Percentiles rank a stretch among this genome's conserved stretches.
phyloP scores from a whole-genome alignment of 2,329 filamentous ascomycete species.

The Cladosporium sp. region DNA sequence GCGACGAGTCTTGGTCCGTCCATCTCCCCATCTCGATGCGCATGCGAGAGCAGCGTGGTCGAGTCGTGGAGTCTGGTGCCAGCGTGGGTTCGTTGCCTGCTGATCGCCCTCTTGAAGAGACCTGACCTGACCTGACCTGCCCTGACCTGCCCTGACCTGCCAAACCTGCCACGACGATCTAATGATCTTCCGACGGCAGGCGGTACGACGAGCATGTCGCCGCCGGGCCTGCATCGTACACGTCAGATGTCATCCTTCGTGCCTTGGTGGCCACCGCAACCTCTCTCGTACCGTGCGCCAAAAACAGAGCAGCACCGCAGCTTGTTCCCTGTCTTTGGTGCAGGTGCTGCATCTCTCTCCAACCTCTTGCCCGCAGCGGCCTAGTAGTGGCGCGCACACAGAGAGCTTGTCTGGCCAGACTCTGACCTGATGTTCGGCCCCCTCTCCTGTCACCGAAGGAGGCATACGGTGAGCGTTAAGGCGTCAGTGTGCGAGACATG shows the following conservation, averaged over 20 bases:
- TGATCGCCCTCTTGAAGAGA: not conserved
- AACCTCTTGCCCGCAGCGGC: not conserved
- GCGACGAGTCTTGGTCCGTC: not conserved
- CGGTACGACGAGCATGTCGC: not conserved
- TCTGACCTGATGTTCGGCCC: not conserved
- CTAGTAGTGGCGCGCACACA: not conserved
- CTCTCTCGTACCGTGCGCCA: slow-evolving; percentile 1
- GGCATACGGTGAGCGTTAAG: not conserved
- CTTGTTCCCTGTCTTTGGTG: slow-evolving; percentile 12
- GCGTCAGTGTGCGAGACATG: not conserved
- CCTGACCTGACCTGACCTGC: not conserved
- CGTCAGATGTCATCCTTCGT: not conserved
- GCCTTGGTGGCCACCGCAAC: not conserved
- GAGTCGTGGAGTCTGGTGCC: not conserved
- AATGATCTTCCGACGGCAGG: not conserved
- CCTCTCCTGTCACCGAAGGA: slow-evolving; percentile 1
- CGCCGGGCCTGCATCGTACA: not conserved
- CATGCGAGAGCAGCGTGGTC: not conserved
- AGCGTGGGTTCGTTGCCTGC: not conserved
- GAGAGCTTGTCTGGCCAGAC: slow-evolving; percentile 10
- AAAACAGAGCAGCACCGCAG: slow-evolving; percentile 9
- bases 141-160: not conserved
- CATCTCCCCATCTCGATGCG: not conserved
- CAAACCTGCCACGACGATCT: not conserved
- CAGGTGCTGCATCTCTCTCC: not conserved